Percentiles rank a stretch among this genome's conserved stretches.
These are phyloP conservation scores for Trichocladium uniseriatum DNA, from an alignment of 495 filamentous ascomycete species.

Conservation along the genomic window DNA sequence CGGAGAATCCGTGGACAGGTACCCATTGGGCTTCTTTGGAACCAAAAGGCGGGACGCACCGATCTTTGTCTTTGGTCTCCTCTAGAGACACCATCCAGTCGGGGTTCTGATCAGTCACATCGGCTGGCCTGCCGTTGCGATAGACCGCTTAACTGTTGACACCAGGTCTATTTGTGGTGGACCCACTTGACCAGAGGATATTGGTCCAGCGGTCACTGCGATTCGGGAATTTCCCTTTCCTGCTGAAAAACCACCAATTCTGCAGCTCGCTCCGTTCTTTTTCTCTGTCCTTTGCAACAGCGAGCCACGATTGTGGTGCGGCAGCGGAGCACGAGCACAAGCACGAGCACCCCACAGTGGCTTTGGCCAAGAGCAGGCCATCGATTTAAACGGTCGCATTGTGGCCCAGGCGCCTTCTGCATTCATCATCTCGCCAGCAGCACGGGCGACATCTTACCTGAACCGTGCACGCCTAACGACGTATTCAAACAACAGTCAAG, in stretches of 20 bases:
- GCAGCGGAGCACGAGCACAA: background rate
- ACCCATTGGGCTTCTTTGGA: no score
- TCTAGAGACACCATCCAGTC: background rate
- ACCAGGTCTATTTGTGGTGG: background rate
- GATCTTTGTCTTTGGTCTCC: background rate
- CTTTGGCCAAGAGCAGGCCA: background rate
- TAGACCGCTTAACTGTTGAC: background rate
- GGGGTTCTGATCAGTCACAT: background rate
- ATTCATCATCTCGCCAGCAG: background rate
- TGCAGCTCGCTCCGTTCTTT: background rate
- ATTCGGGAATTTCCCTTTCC: background rate
- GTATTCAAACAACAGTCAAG: background rate
- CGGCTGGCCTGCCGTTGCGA: background rate
- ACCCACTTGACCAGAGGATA: background rate
- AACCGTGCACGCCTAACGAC: slow-evolving; percentile 10
- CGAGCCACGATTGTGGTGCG: background rate
- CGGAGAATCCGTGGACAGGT: no score
- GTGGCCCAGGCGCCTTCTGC: background rate
- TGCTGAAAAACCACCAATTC: background rate
- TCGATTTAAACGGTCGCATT: background rate
- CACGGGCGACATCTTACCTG: slow-evolving; percentile 6
- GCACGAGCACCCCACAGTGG: background rate
- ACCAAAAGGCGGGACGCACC: no score
- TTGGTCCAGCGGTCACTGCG: background rate
- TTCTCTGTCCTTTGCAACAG: background rate